A percentile compares a stretch with the other conserved stretches of the same genome.
Conservation (phyloP, 1,139 yeast genomes). For the Torulaspora pretoriensis region DNA sequence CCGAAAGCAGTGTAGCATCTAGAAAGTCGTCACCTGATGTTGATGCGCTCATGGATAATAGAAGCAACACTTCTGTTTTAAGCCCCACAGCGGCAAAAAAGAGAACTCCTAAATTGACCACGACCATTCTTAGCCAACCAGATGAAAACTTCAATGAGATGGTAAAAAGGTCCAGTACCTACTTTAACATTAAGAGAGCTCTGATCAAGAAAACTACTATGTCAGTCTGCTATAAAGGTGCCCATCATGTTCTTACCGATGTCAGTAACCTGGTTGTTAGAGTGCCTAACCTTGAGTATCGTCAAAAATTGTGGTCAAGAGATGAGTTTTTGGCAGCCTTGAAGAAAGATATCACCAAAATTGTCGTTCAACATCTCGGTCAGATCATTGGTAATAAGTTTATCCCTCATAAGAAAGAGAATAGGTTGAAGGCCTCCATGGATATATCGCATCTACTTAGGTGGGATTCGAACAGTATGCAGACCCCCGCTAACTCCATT, state of each 20-base stretch:
- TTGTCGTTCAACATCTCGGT: slow-evolving; percentile 72
- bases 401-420: slow-evolving; percentile 42
- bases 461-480: slow-evolving; percentile 9
- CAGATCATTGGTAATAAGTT: slow-evolving; percentile 76
- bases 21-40: slow-evolving; percentile 9
- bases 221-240: slow-evolving; percentile 72
- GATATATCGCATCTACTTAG: slow-evolving; percentile 24
- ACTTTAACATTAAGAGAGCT: slow-evolving; percentile 59
- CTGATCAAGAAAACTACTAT: slow-evolving; percentile 51
- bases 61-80: slow-evolving; percentile 11
- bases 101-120: slow-evolving; percentile 12
- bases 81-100: slow-evolving; percentile 7
- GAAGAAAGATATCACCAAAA: slow-evolving; percentile 63
- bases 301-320: slow-evolving; percentile 72
- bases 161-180: slow-evolving; percentile 62
- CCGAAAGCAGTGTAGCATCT: slow-evolving; percentile 10
- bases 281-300: slow-evolving; percentile 62
- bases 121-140: slow-evolving; percentile 16
- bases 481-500: slow-evolving; percentile 1
- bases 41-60: slow-evolving; percentile 20
- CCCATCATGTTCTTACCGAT: slow-evolving; percentile 63
- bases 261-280: slow-evolving; percentile 63
- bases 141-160: slow-evolving; percentile 48
- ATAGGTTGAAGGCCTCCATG: slow-evolving; percentile 18
- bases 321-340: slow-evolving; percentile 64